Percentiles rank a stretch among this genome's conserved stretches.
Conservation (phyloP, 768 basidiomycete species). For the Boletus reticuloceps region DNA sequence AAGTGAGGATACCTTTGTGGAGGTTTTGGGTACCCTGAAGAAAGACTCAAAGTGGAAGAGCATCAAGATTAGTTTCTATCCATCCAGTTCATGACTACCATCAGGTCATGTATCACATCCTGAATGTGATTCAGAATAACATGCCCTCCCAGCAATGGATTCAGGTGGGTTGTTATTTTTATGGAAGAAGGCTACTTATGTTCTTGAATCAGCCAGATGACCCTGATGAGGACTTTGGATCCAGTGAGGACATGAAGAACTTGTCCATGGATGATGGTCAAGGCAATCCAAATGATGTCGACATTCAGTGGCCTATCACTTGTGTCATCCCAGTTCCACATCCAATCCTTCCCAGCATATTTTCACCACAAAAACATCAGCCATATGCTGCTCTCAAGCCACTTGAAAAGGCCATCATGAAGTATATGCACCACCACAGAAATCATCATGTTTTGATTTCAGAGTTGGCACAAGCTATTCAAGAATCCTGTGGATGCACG, state of each 20-base stretch:
- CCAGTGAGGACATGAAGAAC: neutral
- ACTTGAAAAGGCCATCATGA: slow-evolving; percentile 18
- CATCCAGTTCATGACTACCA: slow-evolving; percentile 13
- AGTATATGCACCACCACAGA: slow-evolving; percentile 11
- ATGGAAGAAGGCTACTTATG: neutral
- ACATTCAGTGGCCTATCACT: neutral
- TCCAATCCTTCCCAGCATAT: slow-evolving; percentile 11
- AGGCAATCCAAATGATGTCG: neutral
- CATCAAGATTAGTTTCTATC: slow-evolving; percentile 16
- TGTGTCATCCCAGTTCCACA: neutral
- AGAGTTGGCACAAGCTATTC: slow-evolving; percentile 16
- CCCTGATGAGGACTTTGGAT: neutral
- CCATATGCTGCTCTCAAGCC: slow-evolving; percentile 19
- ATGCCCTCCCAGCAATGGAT: slow-evolving; percentile 4
- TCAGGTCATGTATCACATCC: slow-evolving; percentile 26
- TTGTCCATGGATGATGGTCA: neutral
- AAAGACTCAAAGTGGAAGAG: neutral
- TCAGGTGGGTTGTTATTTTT: slow-evolving; percentile 7
- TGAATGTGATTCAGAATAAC: slow-evolving; percentile 21
- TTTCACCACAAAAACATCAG: slow-evolving; percentile 19
- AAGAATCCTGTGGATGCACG: slow-evolving; percentile 13
- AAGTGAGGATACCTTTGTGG: slow-evolving; percentile 23
- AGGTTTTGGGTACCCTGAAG: slow-evolving; percentile 3
- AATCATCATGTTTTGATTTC: neutral
- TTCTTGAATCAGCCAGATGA: slow-evolving; percentile 6